Base-by-base conservation (phyloP, 2,329 filamentous ascomycete species). In the Clonostachys sp. region DNA sequence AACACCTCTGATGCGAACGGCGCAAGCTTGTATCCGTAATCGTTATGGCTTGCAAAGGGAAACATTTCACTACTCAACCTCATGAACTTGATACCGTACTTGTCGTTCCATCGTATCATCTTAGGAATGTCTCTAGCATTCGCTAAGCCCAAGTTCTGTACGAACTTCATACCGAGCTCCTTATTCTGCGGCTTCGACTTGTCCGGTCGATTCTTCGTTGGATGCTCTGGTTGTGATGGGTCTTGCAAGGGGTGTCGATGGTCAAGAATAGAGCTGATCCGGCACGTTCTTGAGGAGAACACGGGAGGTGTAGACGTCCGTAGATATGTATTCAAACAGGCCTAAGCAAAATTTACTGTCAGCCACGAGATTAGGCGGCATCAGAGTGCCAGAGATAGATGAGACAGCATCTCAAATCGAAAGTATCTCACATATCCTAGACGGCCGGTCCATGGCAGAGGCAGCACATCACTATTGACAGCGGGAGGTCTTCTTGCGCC, bases 1-100 rank as follows among this genome's bases (percentile, higher is more conserved):
- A 97, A 73, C 0, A 80, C 83, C 13, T 91, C 84, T 0, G 87
- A 81, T 0, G 91, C 92, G 62, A 96, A 96, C 0, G 88, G 86
- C 0, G 83, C 84, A 12, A 97, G 75, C 55, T 82, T 86, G 65
- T 97, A 97, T 0, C 91, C 92, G 54, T 95, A 86, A 51, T 89
- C 86, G 20, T 80, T 78, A 59, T 97, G 92, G 53, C 89, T 95
- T 2, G 92, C 92, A 63, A 96, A 96, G 0, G 92, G 92, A 54
- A 97, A 97, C 88, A 96, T 96, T 57, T 96, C 92, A 47, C 89
- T 95, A 55, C 89, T 95, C 17, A 97, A 73, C 2, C 92, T 82
- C 80, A 97, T 82, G 63, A 97, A 96, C 55, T 84, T 91, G 67
- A 97, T 97, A 38, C 86, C 85, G 54, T 92, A 96, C 55, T 83